Evolutionary conservation across 345 rosid genomes (phyloP).

Genomic region (Ceriops decandra): DNA sequence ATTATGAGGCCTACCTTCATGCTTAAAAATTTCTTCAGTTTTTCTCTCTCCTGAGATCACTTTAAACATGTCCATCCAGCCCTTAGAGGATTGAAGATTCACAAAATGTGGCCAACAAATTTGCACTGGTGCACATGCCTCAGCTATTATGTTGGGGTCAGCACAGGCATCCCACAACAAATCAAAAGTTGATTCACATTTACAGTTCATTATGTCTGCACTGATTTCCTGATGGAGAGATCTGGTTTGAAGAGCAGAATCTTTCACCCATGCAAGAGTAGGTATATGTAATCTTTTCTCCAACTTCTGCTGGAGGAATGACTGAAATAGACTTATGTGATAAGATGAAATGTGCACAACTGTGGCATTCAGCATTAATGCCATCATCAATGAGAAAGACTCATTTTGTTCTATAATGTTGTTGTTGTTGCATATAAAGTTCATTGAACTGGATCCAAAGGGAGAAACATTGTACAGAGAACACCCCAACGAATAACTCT

Average conservation of each 20-base stretch:
- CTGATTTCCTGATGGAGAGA: conserved; percentile 33
- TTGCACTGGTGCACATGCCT: conserved; percentile 56
- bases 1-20: conserved; percentile 32
- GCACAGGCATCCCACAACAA: conserved; percentile 64
- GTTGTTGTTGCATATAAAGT: conserved; percentile 36
- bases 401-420: conserved; percentile 36
- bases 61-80: conserved; percentile 56
- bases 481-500: conserved; percentile 30
- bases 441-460: conserved; percentile 23
- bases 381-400: conserved; percentile 37
- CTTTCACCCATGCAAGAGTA: conserved; percentile 61
- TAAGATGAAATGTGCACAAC: conserved; percentile 60
- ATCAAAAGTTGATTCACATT: conserved; percentile 36
- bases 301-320: conserved; percentile 45
- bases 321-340: conserved; percentile 55
- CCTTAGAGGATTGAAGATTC: conserved; percentile 34
- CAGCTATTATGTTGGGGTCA: conserved; percentile 54
- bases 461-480: conserved; percentile 30
- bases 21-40: conserved; percentile 26
- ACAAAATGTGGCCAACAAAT: conserved; percentile 43
- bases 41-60: conserved; percentile 33
- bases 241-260: conserved; percentile 35
- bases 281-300: conserved; percentile 48
- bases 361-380: conserved; percentile 39
- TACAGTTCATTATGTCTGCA: conserved; percentile 31